Evolutionary conservation across 106 monocot genomes (phyloP).

Genomic region (Dendrobium nobile): DNA sequence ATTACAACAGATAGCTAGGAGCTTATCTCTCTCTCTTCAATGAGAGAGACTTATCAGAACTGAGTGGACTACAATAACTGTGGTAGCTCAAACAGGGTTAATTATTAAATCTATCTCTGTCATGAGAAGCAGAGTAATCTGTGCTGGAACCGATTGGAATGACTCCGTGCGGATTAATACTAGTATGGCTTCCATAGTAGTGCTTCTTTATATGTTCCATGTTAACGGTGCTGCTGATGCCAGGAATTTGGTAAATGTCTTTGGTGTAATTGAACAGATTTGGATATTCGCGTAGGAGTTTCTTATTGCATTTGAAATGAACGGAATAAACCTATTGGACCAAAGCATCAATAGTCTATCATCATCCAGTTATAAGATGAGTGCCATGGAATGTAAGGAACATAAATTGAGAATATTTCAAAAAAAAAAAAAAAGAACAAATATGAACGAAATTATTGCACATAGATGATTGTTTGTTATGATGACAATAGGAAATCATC

Average conservation of each 20-base stretch:
- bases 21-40: no score
- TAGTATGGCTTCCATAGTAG: constrained; percentile 92
- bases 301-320: constrained; percentile 97
- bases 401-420: not conserved
- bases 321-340: constrained; percentile 68
- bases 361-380: not conserved
- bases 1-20: no score
- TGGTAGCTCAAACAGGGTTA: constrained; percentile 10
- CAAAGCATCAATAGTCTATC: not conserved
- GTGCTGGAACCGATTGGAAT: constrained; percentile 57
- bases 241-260: constrained; percentile 75
- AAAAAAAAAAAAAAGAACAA: not conserved
- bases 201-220: constrained; percentile 88
- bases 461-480: no score
- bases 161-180: constrained; percentile 74
- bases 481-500: no score
- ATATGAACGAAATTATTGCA: not conserved
- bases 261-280: constrained; percentile 95
- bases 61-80: no score
- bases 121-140: constrained; percentile 72
- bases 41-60: no score
- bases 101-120: constrained; percentile 59
- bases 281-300: constrained; percentile 73
- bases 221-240: constrained; percentile 77
- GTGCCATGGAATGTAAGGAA: not conserved